Base-by-base conservation (phyloP, 2,329 filamentous ascomycete genomes). In the Aspergillus versicolor region DNA sequence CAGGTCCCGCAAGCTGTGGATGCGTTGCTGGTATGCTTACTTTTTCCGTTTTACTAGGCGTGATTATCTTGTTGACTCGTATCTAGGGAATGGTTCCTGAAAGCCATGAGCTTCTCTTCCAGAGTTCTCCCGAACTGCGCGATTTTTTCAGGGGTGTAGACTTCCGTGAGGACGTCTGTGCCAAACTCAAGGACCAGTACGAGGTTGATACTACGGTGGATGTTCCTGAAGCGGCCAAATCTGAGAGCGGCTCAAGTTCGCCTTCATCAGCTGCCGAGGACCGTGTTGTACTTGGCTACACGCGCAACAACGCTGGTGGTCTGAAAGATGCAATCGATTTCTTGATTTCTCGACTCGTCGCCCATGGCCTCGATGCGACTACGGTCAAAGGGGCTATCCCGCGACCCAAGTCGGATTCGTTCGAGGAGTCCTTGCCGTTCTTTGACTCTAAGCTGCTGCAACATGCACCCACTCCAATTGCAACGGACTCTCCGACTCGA, bases 371-470 rank as follows among this genome's bases (percentile, higher is more conserved):
- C n/a, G 91, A 97, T 67, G 84, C 88, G 9, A 90, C 84, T 56
- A 88, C 92, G 42, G 87, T 97, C 68, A 95, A 95, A 74, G 94
- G 94, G 52, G 88, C 91, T n/a, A 94, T 97, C 63, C 92, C 93
- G 19, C 89, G 94, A n/a, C 94, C 94, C 61, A 97, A 97, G 79
- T 97, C 94, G 1, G 94, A 99, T 74, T 97, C 94, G 0, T 99
- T 99, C 63, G 94, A 99, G 73, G 93, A 99, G 67, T 96, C 93
- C 7, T 82, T 97, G 52, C 93, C 92, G 56, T 97, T 92, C 79
- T 99, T 99, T 70, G 91, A 97, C 72, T 97, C 93, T 2, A 97
- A 97, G 78, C 84, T 99, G 45, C 84, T 99, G 53, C 94, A 97
- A 75, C 92, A 95, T 67, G 92, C 93, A 4, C 92, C 93, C 37